Evolutionary conservation across 1,139 yeast genomes (phyloP).

Genomic region (Scheffersomyces segobiensis): DNA sequence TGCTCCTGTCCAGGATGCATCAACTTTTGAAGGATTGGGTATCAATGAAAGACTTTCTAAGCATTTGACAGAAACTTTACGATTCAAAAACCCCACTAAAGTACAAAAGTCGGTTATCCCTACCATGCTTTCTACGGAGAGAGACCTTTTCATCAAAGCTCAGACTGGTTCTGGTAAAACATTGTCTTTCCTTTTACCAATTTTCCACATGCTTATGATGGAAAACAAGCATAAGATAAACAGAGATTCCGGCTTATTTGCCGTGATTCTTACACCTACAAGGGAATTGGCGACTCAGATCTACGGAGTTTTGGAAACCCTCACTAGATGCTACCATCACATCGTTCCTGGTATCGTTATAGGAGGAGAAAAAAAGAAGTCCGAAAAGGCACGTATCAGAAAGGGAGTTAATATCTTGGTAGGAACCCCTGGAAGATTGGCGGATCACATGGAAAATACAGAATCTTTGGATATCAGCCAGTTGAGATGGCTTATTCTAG

Average conservation of each 20-base stretch:
- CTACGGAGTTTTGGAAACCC: conserved; percentile 70
- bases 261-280: conserved; percentile 85
- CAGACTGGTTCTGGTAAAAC: conserved; percentile 98
- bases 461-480: conserved; percentile 65
- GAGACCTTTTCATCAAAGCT: conserved; percentile 84
- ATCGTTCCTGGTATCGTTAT: conserved; percentile 91
- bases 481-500: conserved; percentile 80
- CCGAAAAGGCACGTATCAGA: conserved; percentile 86
- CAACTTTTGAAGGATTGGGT: conserved; percentile 72
- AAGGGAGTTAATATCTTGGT: conserved; percentile 88
- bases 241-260: conserved; percentile 85
- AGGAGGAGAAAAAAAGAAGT: conserved; percentile 93
- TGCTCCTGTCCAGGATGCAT: conserved; percentile 75
- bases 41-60: conserved; percentile 52
- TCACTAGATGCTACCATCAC: conserved; percentile 73
- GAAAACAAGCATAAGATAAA: conserved; percentile 47
- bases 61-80: conserved; percentile 60
- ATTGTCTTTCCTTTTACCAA: conserved; percentile 79
- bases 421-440: conserved; percentile 90
- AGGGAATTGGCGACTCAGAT: conserved; percentile 95
- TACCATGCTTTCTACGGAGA: conserved; percentile 49
- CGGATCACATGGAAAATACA: conserved; percentile 92
- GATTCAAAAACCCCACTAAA: conserved; percentile 73
- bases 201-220: conserved; percentile 67
- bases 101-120: conserved; percentile 89